These are phyloP conservation scores for Claviceps spartinae DNA, from an alignment of 2,329 filamentous ascomycete species.

Conservation along the genomic window DNA sequence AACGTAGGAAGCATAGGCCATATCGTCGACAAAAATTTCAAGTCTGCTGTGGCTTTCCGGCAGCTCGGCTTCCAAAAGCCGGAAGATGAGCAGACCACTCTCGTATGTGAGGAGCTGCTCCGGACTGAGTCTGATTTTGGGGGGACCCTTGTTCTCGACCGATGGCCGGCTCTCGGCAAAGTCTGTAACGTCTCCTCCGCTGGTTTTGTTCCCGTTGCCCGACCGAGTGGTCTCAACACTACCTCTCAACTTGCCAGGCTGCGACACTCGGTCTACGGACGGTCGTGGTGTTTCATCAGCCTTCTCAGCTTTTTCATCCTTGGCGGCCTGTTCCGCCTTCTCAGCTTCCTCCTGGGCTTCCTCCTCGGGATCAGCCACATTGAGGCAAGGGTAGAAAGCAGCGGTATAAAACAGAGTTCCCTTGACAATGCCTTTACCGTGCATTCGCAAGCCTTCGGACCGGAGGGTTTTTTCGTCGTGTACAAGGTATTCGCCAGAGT, in stretches of 20 bases:
- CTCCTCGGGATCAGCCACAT: conserved; percentile 79
- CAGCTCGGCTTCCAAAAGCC: conserved; percentile 79
- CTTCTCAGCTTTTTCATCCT: not conserved
- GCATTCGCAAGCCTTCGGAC: conserved; percentile 57
- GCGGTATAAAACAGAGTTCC: conserved; percentile 71
- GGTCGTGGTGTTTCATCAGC: conserved; percentile 3
- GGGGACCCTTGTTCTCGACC: conserved; percentile 37
- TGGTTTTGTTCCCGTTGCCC: not conserved
- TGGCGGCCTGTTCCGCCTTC: conserved; percentile 1
- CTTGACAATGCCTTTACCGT: conserved; percentile 61
- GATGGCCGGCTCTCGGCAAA: conserved; percentile 22
- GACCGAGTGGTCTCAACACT: conserved; percentile 16
- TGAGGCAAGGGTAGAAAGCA: conserved; percentile 81
- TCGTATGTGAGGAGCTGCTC: conserved; percentile 79
- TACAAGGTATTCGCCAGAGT: conserved; percentile 67
- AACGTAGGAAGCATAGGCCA: conserved; percentile 78
- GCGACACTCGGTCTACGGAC: conserved; percentile 11
- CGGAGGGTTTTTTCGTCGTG: conserved; percentile 61
- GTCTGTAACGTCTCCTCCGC: conserved; percentile 11
- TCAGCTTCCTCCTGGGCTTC: conserved; percentile 44
- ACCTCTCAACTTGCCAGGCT: conserved; percentile 32
- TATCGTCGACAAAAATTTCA: conserved; percentile 88
- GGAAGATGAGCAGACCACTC: conserved; percentile 87
- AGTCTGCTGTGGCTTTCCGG: conserved; percentile 62
- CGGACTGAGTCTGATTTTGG: conserved; percentile 64